These are phyloP conservation scores for Kondoa malvinella DNA, from an alignment of 768 basidiomycete species.

Conservation along the genomic window DNA sequence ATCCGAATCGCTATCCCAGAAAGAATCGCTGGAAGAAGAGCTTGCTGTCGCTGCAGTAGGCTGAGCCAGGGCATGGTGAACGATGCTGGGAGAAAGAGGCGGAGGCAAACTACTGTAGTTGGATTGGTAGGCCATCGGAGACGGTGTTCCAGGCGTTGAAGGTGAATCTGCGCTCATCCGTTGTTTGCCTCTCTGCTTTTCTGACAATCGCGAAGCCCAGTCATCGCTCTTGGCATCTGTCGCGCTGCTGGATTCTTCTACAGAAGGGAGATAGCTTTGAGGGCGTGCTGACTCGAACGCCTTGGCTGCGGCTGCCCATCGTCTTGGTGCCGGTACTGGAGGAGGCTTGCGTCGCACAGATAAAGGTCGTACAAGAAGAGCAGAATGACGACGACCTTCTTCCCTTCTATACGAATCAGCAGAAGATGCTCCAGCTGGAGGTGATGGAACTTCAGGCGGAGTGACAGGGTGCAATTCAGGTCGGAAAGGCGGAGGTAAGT, in stretches of 20 bases:
- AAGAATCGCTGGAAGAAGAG: not conserved
- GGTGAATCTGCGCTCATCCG: not conserved
- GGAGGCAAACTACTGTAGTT: not conserved
- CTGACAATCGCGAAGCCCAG: not conserved
- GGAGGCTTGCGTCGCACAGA: constrained; percentile 18
- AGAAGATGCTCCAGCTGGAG: constrained; percentile 2
- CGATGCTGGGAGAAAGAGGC: not conserved
- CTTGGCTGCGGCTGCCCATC: not conserved
- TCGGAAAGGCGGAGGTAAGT: not conserved
- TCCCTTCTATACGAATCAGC: constrained; percentile 12
- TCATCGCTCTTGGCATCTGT: not conserved
- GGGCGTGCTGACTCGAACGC: not conserved
- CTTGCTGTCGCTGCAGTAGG: not conserved
- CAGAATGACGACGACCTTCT: constrained; percentile 14
- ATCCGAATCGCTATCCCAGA: no score
- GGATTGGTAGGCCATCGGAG: not conserved
- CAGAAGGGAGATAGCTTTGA: not conserved
- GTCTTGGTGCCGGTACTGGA: constrained; percentile 12
- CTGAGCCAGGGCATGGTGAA: not conserved
- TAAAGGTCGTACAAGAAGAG: constrained; percentile 11
- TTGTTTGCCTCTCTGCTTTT: not conserved
- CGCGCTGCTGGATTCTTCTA: not conserved
- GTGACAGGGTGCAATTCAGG: not conserved
- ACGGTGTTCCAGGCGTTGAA: not conserved
- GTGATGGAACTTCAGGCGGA: not conserved